These are phyloP conservation scores for Solanum pinnatisectum DNA, from an alignment of 257 asterid species.

Conservation along the genomic window DNA sequence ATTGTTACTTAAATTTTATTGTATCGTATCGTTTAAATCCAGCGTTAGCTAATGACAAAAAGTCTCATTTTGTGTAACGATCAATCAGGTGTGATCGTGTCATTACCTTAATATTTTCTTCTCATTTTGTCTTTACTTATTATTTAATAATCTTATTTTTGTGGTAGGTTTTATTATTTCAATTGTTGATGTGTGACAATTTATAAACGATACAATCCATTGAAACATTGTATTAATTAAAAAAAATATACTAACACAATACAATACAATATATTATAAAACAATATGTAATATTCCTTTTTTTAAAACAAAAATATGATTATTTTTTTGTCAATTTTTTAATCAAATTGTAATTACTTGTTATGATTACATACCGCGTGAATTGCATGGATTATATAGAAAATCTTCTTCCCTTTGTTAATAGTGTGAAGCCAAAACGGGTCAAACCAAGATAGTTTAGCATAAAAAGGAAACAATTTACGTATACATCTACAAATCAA, in stretches of 20 bases:
- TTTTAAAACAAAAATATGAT: neutral
- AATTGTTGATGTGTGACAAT: neutral
- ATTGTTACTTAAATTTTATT: neutral
- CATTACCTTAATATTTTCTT: neutral
- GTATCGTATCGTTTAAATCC: too few species aligned
- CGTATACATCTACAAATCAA: neutral
- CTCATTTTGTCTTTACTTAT: neutral
- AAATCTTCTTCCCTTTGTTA: neutral
- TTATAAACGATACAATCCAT: too few species aligned
- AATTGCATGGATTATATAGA: neutral
- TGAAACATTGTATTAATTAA: too few species aligned
- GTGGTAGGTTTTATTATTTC: neutral
- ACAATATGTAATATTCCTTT: neutral
- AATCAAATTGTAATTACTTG: neutral
- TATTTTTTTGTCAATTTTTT: neutral
- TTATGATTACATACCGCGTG: neutral
- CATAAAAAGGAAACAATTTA: neutral
- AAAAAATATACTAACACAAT: too few species aligned
- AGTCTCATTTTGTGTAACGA: neutral
- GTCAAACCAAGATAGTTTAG: neutral
- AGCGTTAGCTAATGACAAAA: too few species aligned
- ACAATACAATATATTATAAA: too few species aligned
- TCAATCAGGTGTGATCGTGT: neutral
- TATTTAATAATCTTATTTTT: too few species aligned
- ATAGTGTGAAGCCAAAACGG: neutral